Evolutionary conservation across 2,329 filamentous ascomycete genomes (phyloP), one percentile per base, ranked within the genome.

Genomic region (Fusarium mangiferae): DNA sequence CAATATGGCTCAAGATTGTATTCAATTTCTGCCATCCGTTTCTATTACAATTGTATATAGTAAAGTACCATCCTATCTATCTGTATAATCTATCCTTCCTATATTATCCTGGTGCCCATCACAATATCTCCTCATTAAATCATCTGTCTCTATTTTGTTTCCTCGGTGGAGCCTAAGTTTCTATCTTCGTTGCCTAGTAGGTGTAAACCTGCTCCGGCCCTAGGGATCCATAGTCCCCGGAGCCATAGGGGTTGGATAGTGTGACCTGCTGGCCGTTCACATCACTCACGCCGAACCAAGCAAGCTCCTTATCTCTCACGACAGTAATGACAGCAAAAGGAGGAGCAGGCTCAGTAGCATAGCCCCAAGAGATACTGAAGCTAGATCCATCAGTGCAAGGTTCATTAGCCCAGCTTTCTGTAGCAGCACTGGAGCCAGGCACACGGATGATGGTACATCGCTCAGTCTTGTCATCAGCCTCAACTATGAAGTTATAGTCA

Each of bases 171-270:
- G 17, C 2, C 17, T 26, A 20, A 20, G 7, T 26, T 14, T 30
- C 22, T 11, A 8, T 30, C 28, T 12, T 30, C 20, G 28, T 28
- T 35, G 12, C 18, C 46, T 62, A 73, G 35, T 75, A 73, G 15
- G 69, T 73, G 18, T 75, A 75, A 24, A 75, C 73, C 42, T 68
- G 69, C 22, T 75, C 49, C 26, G 69, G 66, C 17, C 72, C 73
- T 30, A 75, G 60, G 42, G 63, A 30, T 1, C 62, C 73, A 11
- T 58, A 75, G 12, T 68, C 3, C 45, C 72, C 69, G 1, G 73
- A 75, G 11, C 72, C 73, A 22, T 73, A 71, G 14, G 72, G 73
- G n/a, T 33, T 61, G 0, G 62, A 70, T 7, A 69, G 42, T 14
- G 66, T 68, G 6, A 71, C 72, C 26, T 70, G n/a, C 45, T 75